Evolutionary conservation across 2,329 filamentous ascomycete genomes (phyloP).

Genomic region (Neofusicoccum umdonicola): DNA sequence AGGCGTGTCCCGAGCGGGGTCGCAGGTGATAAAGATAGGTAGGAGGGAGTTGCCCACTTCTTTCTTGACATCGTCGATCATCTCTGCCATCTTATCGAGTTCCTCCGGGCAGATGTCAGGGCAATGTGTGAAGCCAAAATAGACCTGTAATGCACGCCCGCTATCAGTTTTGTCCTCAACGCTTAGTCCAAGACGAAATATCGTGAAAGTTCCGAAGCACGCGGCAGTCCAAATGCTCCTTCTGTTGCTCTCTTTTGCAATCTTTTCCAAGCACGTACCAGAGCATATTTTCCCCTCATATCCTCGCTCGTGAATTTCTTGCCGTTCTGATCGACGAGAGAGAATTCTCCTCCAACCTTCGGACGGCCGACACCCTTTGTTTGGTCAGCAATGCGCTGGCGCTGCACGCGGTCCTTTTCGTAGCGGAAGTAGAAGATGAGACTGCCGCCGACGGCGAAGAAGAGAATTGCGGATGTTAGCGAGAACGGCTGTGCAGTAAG

Average conservation of each 20-base stretch:
- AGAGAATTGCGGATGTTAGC: conserved; percentile 83
- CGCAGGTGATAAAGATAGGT: conserved; percentile 92
- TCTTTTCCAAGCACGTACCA: conserved; percentile 55
- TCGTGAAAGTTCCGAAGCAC: not conserved
- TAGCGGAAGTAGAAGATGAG: conserved; percentile 89
- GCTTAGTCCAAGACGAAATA: not conserved
- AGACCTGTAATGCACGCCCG: conserved; percentile 60
- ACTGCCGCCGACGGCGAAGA: conserved; percentile 72
- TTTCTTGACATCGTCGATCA: conserved; percentile 69
- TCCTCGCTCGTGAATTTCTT: conserved; percentile 73
- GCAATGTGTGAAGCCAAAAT: conserved; percentile 98
- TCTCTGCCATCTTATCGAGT: conserved; percentile 97
- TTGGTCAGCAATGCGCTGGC: conserved; percentile 84
- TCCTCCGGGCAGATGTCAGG: conserved; percentile 99
- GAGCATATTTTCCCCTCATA: conserved; percentile 79
- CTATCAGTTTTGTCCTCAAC: not conserved
- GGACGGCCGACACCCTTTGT: conserved; percentile 90
- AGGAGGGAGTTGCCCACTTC: conserved; percentile 55
- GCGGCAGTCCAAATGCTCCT: not conserved
- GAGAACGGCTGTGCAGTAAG: conserved; percentile 71
- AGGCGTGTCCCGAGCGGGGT: conserved; percentile 86
- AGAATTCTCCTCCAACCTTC: conserved; percentile 87
- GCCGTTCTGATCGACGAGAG: conserved; percentile 78
- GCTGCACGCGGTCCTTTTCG: conserved; percentile 88
- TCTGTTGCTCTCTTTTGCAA: not conserved